phyloP scores from a whole-genome alignment of 176 grass and related monocot species.

The Carex myosuroides region DNA sequence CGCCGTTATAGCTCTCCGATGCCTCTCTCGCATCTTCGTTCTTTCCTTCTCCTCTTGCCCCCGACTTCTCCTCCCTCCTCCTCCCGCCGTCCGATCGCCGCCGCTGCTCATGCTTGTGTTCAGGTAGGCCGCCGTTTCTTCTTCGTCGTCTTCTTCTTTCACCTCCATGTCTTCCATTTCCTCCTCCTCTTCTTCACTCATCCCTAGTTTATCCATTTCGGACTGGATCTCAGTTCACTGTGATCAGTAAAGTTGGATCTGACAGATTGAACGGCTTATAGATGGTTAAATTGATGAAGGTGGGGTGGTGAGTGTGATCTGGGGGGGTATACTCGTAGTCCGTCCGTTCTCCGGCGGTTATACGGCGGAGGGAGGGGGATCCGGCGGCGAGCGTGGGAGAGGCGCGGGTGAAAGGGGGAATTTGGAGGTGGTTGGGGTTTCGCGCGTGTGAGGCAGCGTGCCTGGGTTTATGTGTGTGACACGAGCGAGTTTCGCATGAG shows the following conservation, averaged over 20 bases:
- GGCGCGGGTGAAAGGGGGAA: neutral
- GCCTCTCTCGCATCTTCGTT: slow-evolving; percentile 79
- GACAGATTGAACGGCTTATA: neutral
- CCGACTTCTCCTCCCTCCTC: slow-evolving; percentile 15
- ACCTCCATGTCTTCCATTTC: slow-evolving; percentile 16
- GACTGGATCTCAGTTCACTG: slow-evolving; percentile 12
- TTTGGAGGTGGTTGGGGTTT: slow-evolving; percentile 32
- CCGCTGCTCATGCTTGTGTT: neutral
- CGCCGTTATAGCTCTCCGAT: slow-evolving; percentile 65
- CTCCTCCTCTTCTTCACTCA: slow-evolving; percentile 26
- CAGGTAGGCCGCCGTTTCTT: slow-evolving; percentile 15
- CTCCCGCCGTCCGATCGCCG: neutral
- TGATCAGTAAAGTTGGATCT: slow-evolving; percentile 7
- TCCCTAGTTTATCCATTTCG: slow-evolving; percentile 26
- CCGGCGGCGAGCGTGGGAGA: slow-evolving; percentile 21
- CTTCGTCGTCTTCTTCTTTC: slow-evolving; percentile 32
- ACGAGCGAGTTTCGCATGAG: slow-evolving; percentile 31
- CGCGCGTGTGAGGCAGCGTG: slow-evolving; percentile 35
- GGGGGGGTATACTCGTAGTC: neutral
- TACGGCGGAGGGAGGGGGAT: slow-evolving; percentile 5
- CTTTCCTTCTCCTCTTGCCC: slow-evolving; percentile 81
- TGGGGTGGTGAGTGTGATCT: neutral
- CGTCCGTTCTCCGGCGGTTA: slow-evolving; percentile 15
- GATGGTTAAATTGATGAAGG: neutral
- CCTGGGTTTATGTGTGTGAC: slow-evolving; percentile 48